These are phyloP conservation scores for Phytophthora foliorum DNA, from an alignment of 352 stramenopile genomes.

Conservation along the genomic window DNA sequence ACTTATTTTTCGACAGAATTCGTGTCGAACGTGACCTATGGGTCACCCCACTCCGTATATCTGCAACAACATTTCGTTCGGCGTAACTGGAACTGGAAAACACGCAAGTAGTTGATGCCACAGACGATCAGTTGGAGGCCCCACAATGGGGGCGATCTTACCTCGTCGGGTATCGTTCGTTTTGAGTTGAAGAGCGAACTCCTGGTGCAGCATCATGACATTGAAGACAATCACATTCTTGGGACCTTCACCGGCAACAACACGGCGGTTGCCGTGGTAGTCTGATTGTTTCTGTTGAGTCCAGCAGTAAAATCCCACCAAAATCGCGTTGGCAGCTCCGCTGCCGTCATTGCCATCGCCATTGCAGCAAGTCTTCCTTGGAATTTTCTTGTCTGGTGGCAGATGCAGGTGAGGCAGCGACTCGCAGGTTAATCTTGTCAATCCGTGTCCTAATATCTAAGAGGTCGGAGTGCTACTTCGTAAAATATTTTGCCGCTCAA, in stretches of 20 bases:
- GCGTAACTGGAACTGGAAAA: neutral
- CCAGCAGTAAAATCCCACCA: neutral
- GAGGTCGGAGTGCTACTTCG: neutral
- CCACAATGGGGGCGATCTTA: too few species aligned
- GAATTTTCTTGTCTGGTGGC: constrained; percentile 2
- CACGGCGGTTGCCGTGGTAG: neutral
- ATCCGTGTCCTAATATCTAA: constrained; percentile 13
- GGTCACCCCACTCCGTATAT: constrained; percentile 6
- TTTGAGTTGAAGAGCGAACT: neutral
- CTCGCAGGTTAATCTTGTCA: neutral
- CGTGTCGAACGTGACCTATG: constrained; percentile 14
- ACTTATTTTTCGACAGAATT: constrained; percentile 28
- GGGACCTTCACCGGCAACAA: neutral
- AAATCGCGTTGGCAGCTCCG: neutral
- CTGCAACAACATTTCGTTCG: neutral
- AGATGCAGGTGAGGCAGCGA: neutral
- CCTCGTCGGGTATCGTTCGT: neutral
- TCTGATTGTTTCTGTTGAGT: constrained; percentile 1
- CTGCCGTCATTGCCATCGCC: neutral
- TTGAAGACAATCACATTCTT: neutral
- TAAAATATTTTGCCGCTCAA: too few species aligned
- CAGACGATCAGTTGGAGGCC: neutral
- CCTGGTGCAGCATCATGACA: neutral
- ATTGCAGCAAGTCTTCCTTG: neutral
- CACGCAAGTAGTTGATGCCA: neutral